phyloP scores from a whole-genome alignment of 768 basidiomycete genomes.

The Collybia sordida region DNA sequence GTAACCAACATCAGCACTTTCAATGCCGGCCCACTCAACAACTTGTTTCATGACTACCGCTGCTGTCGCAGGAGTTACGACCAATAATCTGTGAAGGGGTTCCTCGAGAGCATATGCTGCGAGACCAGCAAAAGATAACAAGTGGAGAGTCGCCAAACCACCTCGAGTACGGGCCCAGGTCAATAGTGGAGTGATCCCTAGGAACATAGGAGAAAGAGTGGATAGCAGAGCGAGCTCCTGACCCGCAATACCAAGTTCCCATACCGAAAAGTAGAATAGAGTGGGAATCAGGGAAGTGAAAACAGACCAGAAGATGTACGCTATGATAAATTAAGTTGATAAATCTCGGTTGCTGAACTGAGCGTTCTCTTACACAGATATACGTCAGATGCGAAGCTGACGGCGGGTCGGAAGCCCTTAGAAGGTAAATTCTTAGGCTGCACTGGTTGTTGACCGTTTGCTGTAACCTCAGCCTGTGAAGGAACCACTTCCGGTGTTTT shows the following conservation, averaged over 20 bases:
- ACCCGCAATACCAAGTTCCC: conserved; percentile 85
- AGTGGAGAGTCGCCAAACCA: conserved; percentile 49
- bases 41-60: conserved; percentile 47
- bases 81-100: conserved; percentile 53
- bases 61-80: conserved; percentile 55
- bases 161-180: conserved; percentile 44
- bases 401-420: conserved; percentile 16
- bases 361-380: conserved; percentile 53
- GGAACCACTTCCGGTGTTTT: too few relatives aligned
- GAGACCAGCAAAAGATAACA: conserved; percentile 50
- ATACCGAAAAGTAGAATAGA: conserved; percentile 90
- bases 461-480: too few relatives aligned
- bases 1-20: conserved; percentile 34
- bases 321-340: conserved; percentile 30
- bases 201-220: conserved; percentile 66
- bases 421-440: neutral
- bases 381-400: conserved; percentile 38
- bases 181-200: conserved; percentile 46
- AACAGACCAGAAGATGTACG: conserved; percentile 81
- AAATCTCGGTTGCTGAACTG: too few relatives aligned
- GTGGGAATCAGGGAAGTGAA: conserved; percentile 78
- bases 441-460: too few relatives aligned
- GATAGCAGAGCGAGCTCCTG: conserved; percentile 75
- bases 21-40: conserved; percentile 51
- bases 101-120: conserved; percentile 50